Base-by-base conservation (phyloP, 129 eudicot genomes). In the Centaurea solstitialis region DNA sequence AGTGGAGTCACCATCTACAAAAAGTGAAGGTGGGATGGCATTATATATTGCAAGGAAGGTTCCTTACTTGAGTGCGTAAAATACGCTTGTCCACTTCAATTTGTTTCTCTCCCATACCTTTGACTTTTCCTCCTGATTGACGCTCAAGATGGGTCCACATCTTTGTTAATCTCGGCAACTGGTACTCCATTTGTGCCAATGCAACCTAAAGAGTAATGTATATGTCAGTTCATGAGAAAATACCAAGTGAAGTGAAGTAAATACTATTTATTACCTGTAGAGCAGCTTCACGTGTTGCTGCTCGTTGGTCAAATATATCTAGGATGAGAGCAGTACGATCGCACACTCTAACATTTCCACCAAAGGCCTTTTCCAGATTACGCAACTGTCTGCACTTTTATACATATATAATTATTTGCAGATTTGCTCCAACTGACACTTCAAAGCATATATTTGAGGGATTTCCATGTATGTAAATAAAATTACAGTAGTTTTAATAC, bases 51-150 rank as follows among this genome's bases (percentile, higher is more conserved):
- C 80, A 78, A 80, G 11, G 69, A 77, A 80, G 33, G 57, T 75
- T 74, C 61, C 91, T 90, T 86, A 94, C 99, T 84, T 95, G 97
- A 78, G 90, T 88, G 59, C 97, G 97, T 62, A 95, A 79, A 73
- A 95, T 95, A 89, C 99, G 97, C 73, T 95, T 95, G 90, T 95
- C 99, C 72, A 95, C 99, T 86, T 95, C 99, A 85, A 95, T 95
- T 81, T 95, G 99, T 83, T 95, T 95, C 93, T 95, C 99, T 74
- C 99, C 99, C 98, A 95, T 95, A 86, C 99, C 99, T 89, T 95
- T 95, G 87, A 95, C 99, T 78, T 92, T 87, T 33, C 99, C 99
- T 84, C 99, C 99, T 72, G 99, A 79, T 88, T 95, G 99, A 65
- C 99, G 98, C 87, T 95, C 98, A 87, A 95, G 97, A 82, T 95